Evolutionary conservation across 495 filamentous ascomycete genomes (phyloP), one percentile per base, ranked within the genome.

Genomic region (Penicillium nucicola): DNA sequence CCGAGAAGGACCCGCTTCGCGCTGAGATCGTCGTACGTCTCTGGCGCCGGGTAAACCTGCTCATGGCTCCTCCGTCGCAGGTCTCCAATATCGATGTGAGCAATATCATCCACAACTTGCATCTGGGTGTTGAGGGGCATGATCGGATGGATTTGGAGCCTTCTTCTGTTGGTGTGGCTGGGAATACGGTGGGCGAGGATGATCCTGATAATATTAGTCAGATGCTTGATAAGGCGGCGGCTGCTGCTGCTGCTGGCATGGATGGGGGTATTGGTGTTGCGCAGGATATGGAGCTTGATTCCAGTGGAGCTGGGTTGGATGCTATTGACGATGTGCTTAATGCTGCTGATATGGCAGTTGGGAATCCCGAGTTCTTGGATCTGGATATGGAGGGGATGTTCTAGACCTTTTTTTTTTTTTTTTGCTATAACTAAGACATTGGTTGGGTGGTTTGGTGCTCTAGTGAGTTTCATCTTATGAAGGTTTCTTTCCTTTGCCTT

Each of bases 11-110:
- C 42, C 70, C 76, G 5, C 44, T 70, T 1, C 72, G 80, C 36
- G 89, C 89, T 0, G 84, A 89, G 55, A 75, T 83, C 2, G 71
- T 90, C n/a, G 84, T 95, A 2, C 82, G 90, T 3, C 75, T 96
- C 17, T 78, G 83, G 62, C 77, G 88, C 2, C 81, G 86, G 15
- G 89, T 95, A 5, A 87, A 92, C 57, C 75, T 83, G 4, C 80
- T 77, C 11, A 53, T 66, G 15, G 70, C 73, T 0, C 67, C 70
- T 1, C 68, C 73, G 3, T 58, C 71, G 2, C 72, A 74, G 39
- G 66, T 72, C 15, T 61, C 67, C 7, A 72, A 70, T 46, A 60
- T 74, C 12, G 69, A 70, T 43, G 65, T 72, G 32, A 71, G 50
- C 48, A 74, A 68, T 41, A 75, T 71, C 30, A 74, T 76, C 5